Evolutionary conservation across 441 rosid species (phyloP), one percentile per base, ranked within the genome.

Genomic region (Viola pubescens): DNA sequence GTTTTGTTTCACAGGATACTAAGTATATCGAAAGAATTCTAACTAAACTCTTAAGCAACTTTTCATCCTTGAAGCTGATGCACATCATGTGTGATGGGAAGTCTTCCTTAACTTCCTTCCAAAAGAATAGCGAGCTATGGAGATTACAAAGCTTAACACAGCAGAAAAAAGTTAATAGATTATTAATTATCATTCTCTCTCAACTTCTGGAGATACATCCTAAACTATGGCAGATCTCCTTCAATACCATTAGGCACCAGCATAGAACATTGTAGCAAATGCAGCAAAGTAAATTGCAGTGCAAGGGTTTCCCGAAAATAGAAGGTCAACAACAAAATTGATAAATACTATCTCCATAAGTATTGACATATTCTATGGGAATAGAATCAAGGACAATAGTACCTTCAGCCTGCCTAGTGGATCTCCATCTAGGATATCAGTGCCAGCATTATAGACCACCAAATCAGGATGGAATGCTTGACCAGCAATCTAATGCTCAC

Each of bases 361-460:
- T 46, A 13, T 26, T 26, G 2, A 26, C 34, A 26, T 26, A 38
- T 13, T 7, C 10, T 0, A 4, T 7, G 37, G 13, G 44, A 12
- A 42, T 9, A 9, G 4, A 40, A 11, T 10, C 6, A 41, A 9
- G 44, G 54, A 37, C 52, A 34, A 62, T 11, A 49, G 39, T 79
- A 87, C 97, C 91, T 89, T 84, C 73, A 92, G 75, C 73, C 68
- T 68, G 54, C 98, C 97, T 48, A 89, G 73, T 64, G 98, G 98
- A 79, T 89, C 98, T 54, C 98, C 98, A 57, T 92, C 95, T 42
- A 92, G 79, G 72, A 92, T 86, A 76, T 92, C 98, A 1, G 98
- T 92, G 41, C 97, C 98, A 54, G 98, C 98, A 78, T 92, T 92
- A 81, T 86, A 92, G 47, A 92, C 45, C 64, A 92, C 68, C 74